Percentiles rank a stretch among this genome's conserved stretches.
These are phyloP conservation scores for Daldinia concentrica DNA, from an alignment of 495 filamentous ascomycete genomes.

Conservation along the genomic window DNA sequence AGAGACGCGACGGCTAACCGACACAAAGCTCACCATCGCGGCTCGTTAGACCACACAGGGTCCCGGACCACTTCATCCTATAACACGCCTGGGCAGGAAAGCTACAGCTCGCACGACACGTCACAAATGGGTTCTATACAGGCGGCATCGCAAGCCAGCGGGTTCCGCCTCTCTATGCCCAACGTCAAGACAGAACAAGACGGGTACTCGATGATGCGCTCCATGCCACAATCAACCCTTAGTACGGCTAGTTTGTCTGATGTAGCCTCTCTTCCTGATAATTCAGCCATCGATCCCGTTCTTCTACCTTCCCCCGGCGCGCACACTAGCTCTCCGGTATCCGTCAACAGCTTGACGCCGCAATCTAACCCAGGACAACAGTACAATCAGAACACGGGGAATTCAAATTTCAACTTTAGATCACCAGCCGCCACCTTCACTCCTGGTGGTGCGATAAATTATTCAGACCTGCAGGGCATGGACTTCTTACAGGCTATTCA, in stretches of 20 bases:
- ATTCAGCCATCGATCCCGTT: constrained; percentile 56
- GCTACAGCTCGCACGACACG: constrained; percentile 40
- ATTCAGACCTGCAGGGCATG: constrained; percentile 56
- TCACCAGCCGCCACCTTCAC: constrained; percentile 40
- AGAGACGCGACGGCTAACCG: constrained; percentile 49
- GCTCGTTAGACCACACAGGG: constrained; percentile 37
- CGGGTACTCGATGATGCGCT: constrained; percentile 50
- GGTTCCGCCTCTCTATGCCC: constrained; percentile 46
- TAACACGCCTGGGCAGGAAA: constrained; percentile 36
- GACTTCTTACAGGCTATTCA: constrained; percentile 57
- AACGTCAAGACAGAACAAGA: constrained; percentile 53
- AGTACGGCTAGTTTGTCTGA: constrained; percentile 49
- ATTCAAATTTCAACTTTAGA: constrained; percentile 43
- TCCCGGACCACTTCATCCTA: constrained; percentile 40
- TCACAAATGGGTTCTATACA: constrained; percentile 41
- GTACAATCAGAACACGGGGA: constrained; percentile 29
- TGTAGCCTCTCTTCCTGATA: constrained; percentile 48
- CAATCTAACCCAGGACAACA: constrained; percentile 40
- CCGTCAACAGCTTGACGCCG: constrained; percentile 40
- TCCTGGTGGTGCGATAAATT: constrained; percentile 41
- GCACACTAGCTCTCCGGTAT: constrained; percentile 45
- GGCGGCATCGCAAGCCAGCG: constrained; percentile 34
- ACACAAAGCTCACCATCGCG: constrained; percentile 33
- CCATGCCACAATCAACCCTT: constrained; percentile 46
- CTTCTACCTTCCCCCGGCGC: constrained; percentile 53